Conservation (phyloP, 2,329 filamentous ascomycete genomes). For the Ophiostoma populinum region DNA sequence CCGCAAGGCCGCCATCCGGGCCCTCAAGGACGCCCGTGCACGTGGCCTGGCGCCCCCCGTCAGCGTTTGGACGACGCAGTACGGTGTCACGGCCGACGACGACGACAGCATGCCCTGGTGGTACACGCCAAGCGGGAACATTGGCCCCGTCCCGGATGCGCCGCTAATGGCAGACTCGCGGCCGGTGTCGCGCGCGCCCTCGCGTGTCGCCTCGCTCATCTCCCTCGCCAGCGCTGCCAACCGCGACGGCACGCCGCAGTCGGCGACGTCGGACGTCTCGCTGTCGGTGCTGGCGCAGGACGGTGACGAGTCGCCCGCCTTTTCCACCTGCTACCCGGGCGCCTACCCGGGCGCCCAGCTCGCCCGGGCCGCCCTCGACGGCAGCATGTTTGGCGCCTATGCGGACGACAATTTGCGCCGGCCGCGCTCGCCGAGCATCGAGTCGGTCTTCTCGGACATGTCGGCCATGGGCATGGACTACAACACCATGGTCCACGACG, state of each 20-base stretch:
- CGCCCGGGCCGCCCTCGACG: conserved; percentile 45
- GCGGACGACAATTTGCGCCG: conserved; percentile 35
- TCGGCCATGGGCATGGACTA: conserved; percentile 47
- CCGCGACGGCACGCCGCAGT: conserved; percentile 18
- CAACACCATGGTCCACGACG: conserved; percentile 39
- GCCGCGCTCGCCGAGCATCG: conserved; percentile 62
- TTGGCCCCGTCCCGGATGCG: conserved; percentile 3
- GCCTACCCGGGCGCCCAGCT: conserved; percentile 18
- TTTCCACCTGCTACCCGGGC: no score
- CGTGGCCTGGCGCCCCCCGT: conserved; percentile 33
- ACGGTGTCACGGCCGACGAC: conserved; percentile 44
- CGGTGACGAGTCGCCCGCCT: no score
- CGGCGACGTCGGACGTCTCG: conserved; percentile 19
- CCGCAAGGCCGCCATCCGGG: conserved; percentile 38
- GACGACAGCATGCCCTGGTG: conserved; percentile 20
- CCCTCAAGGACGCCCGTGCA: conserved; percentile 34
- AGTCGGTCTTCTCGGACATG: conserved; percentile 57
- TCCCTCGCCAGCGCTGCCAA: conserved; percentile 20
- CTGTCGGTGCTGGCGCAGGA: conserved; percentile 9
- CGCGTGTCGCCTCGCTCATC: conserved; percentile 28
- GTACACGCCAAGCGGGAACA: conserved; percentile 13
- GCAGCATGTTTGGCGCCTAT: conserved; percentile 62
- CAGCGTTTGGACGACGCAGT: conserved; percentile 71
- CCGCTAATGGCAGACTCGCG: conserved; percentile 10
- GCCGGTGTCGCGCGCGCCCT: conserved; percentile 25